phyloP scores from a whole-genome alignment of 352 stramenopile species.

The Globisporangium perplexum region DNA sequence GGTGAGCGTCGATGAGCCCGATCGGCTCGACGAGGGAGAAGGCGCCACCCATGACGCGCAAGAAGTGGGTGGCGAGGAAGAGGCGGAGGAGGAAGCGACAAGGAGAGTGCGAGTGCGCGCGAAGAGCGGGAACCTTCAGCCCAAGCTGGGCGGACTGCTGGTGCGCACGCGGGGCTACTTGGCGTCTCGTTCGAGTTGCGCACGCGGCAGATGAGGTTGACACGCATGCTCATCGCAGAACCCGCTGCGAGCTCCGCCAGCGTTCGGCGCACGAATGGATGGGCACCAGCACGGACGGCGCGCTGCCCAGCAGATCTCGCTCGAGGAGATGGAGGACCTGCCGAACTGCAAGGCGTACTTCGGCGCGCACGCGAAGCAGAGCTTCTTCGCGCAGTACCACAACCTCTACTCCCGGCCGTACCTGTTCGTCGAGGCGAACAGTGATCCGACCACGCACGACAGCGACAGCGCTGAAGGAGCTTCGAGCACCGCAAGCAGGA shows the following conservation, averaged over 20 bases:
- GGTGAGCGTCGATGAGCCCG: neutral
- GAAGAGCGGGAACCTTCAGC: constrained; percentile 5
- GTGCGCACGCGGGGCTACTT: neutral
- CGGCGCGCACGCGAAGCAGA: constrained; percentile 36
- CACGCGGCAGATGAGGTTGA: too few species aligned
- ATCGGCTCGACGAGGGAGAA: too few species aligned
- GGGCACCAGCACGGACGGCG: constrained; percentile 12
- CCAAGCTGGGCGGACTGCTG: constrained; percentile 1
- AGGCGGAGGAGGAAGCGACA: neutral
- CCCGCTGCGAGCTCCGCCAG: neutral
- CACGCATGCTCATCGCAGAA: neutral
- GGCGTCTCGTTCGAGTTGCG: neutral
- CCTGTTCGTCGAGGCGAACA: constrained; percentile 41
- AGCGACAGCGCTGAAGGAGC: too few species aligned
- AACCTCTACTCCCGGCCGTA: constrained; percentile 60
- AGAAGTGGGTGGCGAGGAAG: neutral
- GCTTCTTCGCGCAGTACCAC: constrained; percentile 63
- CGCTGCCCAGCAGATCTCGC: constrained; percentile 21
- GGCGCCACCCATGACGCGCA: neutral
- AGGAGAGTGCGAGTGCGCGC: neutral
- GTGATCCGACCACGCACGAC: neutral
- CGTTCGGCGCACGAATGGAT: neutral
- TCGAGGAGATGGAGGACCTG: constrained; percentile 36
- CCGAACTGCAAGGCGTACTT: constrained; percentile 55
- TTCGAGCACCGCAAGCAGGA: constrained; percentile 15